Evolutionary conservation across 495 filamentous ascomycete species (phyloP).

Genomic region (Trypethelium eluteriae): DNA sequence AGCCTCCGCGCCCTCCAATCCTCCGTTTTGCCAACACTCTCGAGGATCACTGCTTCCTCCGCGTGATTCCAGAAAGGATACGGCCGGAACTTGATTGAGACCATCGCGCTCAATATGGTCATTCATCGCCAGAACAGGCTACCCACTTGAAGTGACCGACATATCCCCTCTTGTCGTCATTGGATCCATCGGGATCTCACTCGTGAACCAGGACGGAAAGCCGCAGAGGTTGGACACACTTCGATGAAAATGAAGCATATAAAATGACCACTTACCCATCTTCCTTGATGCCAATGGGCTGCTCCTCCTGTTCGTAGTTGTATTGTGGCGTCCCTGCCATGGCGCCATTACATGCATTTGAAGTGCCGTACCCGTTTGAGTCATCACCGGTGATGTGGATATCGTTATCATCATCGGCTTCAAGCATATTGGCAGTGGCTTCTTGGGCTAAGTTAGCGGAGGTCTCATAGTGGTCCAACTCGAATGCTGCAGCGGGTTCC

Average conservation of each 20-base stretch:
- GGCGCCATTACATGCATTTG: neutral
- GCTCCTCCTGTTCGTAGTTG: constrained; percentile 41
- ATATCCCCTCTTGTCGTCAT: too few relatives aligned
- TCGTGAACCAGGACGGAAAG: too few relatives aligned
- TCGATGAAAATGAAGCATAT: constrained; percentile 24
- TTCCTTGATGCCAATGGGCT: constrained; percentile 72
- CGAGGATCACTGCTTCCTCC: too few relatives aligned
- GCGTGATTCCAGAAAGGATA: too few relatives aligned
- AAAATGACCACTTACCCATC: constrained; percentile 79
- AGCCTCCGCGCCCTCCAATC: too few relatives aligned
- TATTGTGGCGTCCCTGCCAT: neutral
- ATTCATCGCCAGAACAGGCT: too few relatives aligned
- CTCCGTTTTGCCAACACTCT: too few relatives aligned
- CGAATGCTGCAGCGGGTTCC: neutral
- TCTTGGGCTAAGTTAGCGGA: neutral
- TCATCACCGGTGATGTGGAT: constrained; percentile 4
- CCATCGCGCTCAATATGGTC: too few relatives aligned
- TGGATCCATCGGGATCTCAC: too few relatives aligned
- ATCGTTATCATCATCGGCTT: constrained; percentile 8
- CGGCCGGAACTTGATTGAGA: too few relatives aligned
- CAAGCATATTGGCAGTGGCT: neutral
- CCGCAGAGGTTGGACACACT: neutral
- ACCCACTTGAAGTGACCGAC: too few relatives aligned
- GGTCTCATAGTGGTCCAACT: neutral
- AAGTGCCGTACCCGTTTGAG: neutral